Evolutionary conservation across 345 rosid species (phyloP).

Genomic region (thale cress (Arabidopsis thaliana)): DNA sequence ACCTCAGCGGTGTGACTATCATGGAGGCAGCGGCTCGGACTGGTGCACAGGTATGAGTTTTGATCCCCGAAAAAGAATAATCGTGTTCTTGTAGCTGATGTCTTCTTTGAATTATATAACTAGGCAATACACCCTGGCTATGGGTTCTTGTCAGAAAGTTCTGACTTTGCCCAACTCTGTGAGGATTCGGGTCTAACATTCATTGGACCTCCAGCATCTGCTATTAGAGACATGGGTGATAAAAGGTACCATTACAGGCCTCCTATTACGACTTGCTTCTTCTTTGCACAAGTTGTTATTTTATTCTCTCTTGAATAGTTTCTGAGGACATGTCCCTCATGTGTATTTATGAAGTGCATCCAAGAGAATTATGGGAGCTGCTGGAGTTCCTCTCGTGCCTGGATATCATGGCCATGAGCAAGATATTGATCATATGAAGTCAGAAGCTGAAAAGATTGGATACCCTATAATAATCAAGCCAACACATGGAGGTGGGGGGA

Average conservation of each 20-base stretch:
- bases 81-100: constrained; percentile 32
- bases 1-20: constrained; percentile 62
- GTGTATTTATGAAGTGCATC: constrained; percentile 66
- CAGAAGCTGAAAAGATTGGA: constrained; percentile 88
- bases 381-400: constrained; percentile 93
- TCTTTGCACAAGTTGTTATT: neutral
- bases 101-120: constrained; percentile 32
- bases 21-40: constrained; percentile 78
- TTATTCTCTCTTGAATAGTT: neutral
- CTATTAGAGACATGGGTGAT: constrained; percentile 97
- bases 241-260: constrained; percentile 61
- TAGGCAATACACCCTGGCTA: constrained; percentile 96
- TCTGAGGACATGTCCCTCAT: constrained; percentile 10
- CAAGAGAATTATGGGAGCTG: constrained; percentile 97
- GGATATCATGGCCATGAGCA: constrained; percentile 93
- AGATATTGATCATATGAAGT: constrained; percentile 81
- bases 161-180: constrained; percentile 82
- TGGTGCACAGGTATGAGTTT: constrained; percentile 73
- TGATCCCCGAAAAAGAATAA: neutral
- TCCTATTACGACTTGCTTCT: neutral
- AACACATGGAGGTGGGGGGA: constrained; percentile 97
- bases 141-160: constrained; percentile 90
- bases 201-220: constrained; percentile 91
- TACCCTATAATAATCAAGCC: constrained; percentile 90
- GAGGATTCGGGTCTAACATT: constrained; percentile 78